Base-by-base conservation (phyloP, 2,329 filamentous ascomycete genomes). In the Fonsecaea multimorphosa region DNA sequence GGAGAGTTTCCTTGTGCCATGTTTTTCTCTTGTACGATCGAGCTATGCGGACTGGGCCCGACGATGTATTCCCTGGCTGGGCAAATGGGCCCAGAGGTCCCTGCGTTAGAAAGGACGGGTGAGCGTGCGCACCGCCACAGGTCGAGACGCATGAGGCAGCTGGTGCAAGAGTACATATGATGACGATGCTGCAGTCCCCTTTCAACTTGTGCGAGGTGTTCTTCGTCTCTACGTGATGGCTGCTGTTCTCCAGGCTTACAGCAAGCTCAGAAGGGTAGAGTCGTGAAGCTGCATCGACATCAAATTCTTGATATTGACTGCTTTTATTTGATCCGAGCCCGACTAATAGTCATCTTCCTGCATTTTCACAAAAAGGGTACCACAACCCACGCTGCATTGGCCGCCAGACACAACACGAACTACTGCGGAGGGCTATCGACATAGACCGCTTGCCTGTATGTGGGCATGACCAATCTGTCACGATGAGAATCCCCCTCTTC, bases 401-500 rank as follows among this genome's bases (percentile, higher is more conserved):
- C 6, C 19, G 8, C 11, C 19, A 24, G 16, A 14, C 8, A 4
- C 44, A n/a, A 27, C 19, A 49, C 11, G 11, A 24, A 24, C 8
- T 9, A 5, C n/a, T 19, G n/a, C 16, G 5, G 22, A 5, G 38
- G 34, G 14, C 11, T 38, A 31, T 38, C 11, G 29, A n/a, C n/a
- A n/a, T n/a, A n/a, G n/a, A n/a, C n/a, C n/a, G n/a, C n/a, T n/a
- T n/a, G n/a, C n/a, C n/a, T n/a, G 16, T 8, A 54, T n/a, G 2
- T 34, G 40, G 8, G 3, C 38, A 14, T 14, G 14, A 58, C 4
- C 19, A 58, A n/a, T 31, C 12, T 29, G 14, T 22, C 19, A 67
- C 5, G 29, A 71, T 71, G 68, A 63, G 66, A 8, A 66, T 71
- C 53, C 70, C 70, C 22, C 60, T 74, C 49, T 66, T 74, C 58